phyloP scores from a whole-genome alignment of 2,329 filamentous ascomycete genomes.

The Biscogniauxia marginata region DNA sequence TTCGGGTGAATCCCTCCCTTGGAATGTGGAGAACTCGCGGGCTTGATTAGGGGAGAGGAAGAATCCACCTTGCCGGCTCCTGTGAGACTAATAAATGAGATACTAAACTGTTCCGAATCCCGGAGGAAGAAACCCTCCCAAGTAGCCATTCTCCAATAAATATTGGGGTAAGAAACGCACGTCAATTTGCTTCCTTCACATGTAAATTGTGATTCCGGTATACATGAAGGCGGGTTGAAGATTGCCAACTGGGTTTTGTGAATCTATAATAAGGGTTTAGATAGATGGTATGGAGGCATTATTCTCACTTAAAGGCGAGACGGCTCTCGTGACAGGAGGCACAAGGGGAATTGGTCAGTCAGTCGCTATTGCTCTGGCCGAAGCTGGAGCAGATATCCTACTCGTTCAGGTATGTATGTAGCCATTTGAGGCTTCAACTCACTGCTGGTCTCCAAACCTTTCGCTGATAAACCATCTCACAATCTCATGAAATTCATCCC shows the following conservation, averaged over 20 bases:
- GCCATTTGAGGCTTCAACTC: too few species aligned
- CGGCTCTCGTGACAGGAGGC: constrained; percentile 56
- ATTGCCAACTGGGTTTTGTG: background rate
- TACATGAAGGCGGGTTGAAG: background rate
- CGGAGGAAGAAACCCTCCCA: background rate
- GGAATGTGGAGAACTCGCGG: background rate
- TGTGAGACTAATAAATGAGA: background rate
- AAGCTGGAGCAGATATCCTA: constrained; percentile 57
- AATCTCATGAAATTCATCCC: too few species aligned
- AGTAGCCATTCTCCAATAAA: background rate
- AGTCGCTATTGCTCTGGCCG: constrained; percentile 56
- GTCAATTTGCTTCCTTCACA: background rate
- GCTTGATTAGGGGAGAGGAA: background rate
- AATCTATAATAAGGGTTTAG: background rate
- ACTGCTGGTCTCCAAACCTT: too few species aligned
- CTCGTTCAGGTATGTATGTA: constrained; percentile 52
- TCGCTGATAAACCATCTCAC: too few species aligned
- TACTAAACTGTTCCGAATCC: background rate
- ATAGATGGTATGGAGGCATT: constrained; percentile 27
- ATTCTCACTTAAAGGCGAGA: constrained; percentile 57
- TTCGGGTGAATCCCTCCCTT: background rate
- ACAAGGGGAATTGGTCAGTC: constrained; percentile 59
- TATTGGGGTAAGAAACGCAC: background rate
- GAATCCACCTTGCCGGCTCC: background rate
- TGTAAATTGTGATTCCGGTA: background rate